Evolutionary conservation across 2,329 filamentous ascomycete species (phyloP).

Genomic region (Fusarium incarnatum): DNA sequence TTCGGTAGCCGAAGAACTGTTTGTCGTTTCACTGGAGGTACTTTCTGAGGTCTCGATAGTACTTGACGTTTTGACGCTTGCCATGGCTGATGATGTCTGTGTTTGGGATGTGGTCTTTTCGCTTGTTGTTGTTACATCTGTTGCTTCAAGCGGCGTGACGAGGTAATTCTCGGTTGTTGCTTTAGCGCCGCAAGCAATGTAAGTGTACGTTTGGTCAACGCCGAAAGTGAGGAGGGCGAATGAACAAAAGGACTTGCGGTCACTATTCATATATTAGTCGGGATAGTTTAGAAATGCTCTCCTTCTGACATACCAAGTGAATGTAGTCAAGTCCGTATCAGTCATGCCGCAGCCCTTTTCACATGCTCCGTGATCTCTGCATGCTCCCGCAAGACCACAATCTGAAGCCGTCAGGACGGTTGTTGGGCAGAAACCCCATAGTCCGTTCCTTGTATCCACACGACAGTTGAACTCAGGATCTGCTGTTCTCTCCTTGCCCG

Average conservation of each 20-base stretch:
- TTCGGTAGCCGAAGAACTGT: neutral
- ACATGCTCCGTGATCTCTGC: slow-evolving; percentile 50
- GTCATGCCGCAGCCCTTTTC: slow-evolving; percentile 50
- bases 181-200: slow-evolving; percentile 52
- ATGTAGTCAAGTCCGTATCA: slow-evolving; percentile 46
- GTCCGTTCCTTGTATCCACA: slow-evolving; percentile 49
- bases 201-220: slow-evolving; percentile 52
- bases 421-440: slow-evolving; percentile 57
- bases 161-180: slow-evolving; percentile 46
- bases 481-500: slow-evolving; percentile 47
- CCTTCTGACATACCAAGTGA: slow-evolving; percentile 50
- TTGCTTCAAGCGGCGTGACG: slow-evolving; percentile 26
- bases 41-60: neutral
- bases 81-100: neutral
- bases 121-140: neutral
- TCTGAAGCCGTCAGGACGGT: slow-evolving; percentile 52
- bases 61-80: neutral
- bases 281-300: rapidly evolving
- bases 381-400: slow-evolving; percentile 54
- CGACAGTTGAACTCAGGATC: slow-evolving; percentile 52
- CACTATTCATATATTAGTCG: neutral
- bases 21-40: neutral
- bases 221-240: slow-evolving; percentile 51
- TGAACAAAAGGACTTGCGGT: slow-evolving; percentile 47
- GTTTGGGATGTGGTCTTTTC: slow-evolving; percentile 1